Conservation (phyloP, 2,329 filamentous ascomycete genomes). For the Neonectria neomacrospora region DNA sequence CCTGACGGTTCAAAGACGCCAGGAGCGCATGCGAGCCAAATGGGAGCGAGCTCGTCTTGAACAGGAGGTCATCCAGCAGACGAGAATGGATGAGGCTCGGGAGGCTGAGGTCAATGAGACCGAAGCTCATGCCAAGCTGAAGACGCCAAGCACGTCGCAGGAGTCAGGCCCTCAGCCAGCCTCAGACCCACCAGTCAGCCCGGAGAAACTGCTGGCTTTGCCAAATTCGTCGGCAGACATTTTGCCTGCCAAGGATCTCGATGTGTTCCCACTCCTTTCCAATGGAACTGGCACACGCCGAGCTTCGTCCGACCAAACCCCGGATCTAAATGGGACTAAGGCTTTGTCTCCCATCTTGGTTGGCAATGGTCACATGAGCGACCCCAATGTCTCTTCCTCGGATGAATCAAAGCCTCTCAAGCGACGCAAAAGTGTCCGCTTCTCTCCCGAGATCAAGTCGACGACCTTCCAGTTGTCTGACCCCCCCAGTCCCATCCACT, state of each 20-base stretch:
- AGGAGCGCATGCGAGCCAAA: constrained; percentile 86
- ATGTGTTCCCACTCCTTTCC: background rate
- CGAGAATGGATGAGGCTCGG: constrained; percentile 60
- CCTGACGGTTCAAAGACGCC: constrained; percentile 77
- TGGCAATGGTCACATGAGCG: constrained; percentile 17
- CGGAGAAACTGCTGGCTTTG: constrained; percentile 59
- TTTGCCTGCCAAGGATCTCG: background rate
- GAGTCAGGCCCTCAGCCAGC: constrained; percentile 6
- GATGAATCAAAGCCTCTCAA: constrained; percentile 46
- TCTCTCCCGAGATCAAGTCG: constrained; percentile 74
- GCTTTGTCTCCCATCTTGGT: background rate
- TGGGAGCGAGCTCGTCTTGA: constrained; percentile 91
- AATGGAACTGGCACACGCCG: background rate
- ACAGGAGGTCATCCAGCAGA: constrained; percentile 83
- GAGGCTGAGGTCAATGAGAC: constrained; percentile 38
- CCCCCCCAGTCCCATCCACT: constrained; percentile 60
- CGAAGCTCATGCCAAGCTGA: constrained; percentile 23
- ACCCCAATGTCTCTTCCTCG: constrained; percentile 19
- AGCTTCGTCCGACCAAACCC: background rate
- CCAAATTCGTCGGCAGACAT: constrained; percentile 65
- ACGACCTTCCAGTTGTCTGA: constrained; percentile 67
- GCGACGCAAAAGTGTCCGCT: constrained; percentile 73
- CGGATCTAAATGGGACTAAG: background rate
- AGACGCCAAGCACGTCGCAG: constrained; percentile 16
- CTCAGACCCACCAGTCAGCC: constrained; percentile 56